Evolutionary conservation across 2,329 filamentous ascomycete species (phyloP).

Genomic region (Paecilomyces variotii): DNA sequence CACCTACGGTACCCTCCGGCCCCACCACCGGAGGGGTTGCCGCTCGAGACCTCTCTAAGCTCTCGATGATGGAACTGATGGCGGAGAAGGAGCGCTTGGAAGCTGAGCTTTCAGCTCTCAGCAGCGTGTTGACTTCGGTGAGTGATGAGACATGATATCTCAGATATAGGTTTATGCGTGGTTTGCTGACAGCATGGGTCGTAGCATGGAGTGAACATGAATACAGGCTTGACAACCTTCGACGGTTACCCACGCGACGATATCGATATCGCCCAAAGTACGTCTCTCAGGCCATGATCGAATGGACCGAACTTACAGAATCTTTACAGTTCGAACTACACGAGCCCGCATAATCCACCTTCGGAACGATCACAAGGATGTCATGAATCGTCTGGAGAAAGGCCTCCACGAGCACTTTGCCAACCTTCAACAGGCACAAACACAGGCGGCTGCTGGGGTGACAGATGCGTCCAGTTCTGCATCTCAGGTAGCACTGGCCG

Average conservation of each 20-base stretch:
- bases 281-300: slow-evolving; percentile 11
- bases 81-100: slow-evolving; percentile 78
- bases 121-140: slow-evolving; percentile 83
- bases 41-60: slow-evolving; percentile 54
- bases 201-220: slow-evolving; percentile 90
- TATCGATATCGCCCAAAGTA: slow-evolving; percentile 91
- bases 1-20: slow-evolving; percentile 68
- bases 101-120: slow-evolving; percentile 74
- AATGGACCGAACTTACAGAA: slow-evolving; percentile 7
- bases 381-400: slow-evolving; percentile 78
- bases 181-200: slow-evolving; percentile 9
- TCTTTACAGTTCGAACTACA: slow-evolving; percentile 71
- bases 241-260: slow-evolving; percentile 92
- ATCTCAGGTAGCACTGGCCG: slow-evolving; percentile 11
- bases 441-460: slow-evolving; percentile 15
- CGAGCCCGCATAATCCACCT: slow-evolving; percentile 80
- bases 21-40: slow-evolving; percentile 54
- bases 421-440: slow-evolving; percentile 49
- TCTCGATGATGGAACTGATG: slow-evolving; percentile 73
- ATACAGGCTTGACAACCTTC: slow-evolving; percentile 72
- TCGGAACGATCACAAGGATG: slow-evolving; percentile 84
- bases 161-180: neutral
- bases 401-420: slow-evolving; percentile 87
- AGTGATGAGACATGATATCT: slow-evolving; percentile 20
- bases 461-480: slow-evolving; percentile 13